Evolutionary conservation across 352 stramenopile species (phyloP).

Genomic region (Phytophthora agathidicida): DNA sequence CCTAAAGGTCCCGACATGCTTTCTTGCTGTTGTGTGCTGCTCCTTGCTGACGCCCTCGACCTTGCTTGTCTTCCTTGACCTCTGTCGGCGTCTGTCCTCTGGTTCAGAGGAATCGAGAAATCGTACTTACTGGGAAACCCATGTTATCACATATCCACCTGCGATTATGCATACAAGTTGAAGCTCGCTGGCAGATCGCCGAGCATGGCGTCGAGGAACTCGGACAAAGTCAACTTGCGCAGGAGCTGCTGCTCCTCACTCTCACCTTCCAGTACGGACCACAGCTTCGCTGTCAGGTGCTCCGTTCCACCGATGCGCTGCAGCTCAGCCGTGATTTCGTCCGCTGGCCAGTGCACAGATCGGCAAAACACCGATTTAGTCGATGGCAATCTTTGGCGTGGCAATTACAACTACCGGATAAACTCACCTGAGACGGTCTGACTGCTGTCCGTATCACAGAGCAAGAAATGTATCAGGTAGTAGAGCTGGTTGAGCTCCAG

Average conservation of each 20-base stretch:
- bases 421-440: constrained; percentile 79
- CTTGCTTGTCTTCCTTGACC: neutral
- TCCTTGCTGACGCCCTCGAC: constrained; percentile 4
- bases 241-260: constrained; percentile 54
- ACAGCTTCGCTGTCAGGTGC: constrained; percentile 45
- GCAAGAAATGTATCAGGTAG: constrained; percentile 94
- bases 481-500: constrained; percentile 94
- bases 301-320: constrained; percentile 51
- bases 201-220: constrained; percentile 57
- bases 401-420: too few relatives aligned
- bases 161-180: constrained; percentile 11
- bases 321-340: constrained; percentile 56
- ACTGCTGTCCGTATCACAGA: constrained; percentile 92
- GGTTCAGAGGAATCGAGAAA: constrained; percentile 9
- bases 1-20: constrained; percentile 82
- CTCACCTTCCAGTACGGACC: constrained; percentile 40
- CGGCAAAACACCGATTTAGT: too few relatives aligned
- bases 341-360: constrained; percentile 37
- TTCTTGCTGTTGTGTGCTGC: constrained; percentile 13
- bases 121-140: constrained; percentile 7
- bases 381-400: too few relatives aligned
- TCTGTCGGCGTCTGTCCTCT: constrained; percentile 26
- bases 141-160: too few relatives aligned
- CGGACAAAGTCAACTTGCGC: constrained; percentile 52
- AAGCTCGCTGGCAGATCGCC: constrained; percentile 47